Base-by-base conservation (phyloP, 305 asterid species). In the Salvia sclarea region DNA sequence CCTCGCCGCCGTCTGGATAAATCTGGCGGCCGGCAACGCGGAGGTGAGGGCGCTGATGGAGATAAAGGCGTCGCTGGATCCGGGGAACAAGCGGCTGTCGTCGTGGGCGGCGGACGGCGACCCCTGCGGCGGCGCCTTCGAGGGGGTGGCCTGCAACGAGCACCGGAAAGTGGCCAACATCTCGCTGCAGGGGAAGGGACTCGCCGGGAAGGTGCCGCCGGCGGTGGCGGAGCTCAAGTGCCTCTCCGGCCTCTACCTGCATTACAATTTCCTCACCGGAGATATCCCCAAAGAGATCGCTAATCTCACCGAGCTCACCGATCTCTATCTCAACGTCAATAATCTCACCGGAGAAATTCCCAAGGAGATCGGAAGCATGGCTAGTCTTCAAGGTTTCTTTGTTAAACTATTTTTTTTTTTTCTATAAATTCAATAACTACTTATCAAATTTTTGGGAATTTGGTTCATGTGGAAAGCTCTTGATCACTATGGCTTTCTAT, bases 121-220 rank as follows among this genome's bases (percentile, higher is more conserved):
- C 64, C 96, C 89, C 0, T 94, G 99, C 85, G 78, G 78, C 66
- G 93, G 92, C 70, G 25, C 80, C n/a, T 94, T 94, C 57, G 74
- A 66, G 47, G 99, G 98, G 44, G 93, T 94, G n/a, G 90, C 86
- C 58, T 94, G 99, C 76, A 94, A 94, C 80, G 86, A 79, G 73
- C 87, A 86, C 76, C 79, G 83, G 58, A 94, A 89, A 78, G 95
- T 94, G 66, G 88, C 84, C 0, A 94, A 87, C 64, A 86, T 94
- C 37, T 82, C 98, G 0, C 75, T 94, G 64, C 85, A 80, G 78
- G 76, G 84, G 1, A 89, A 74, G 77, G 81, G 91, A 53, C 97
- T 94, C 67, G 31, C 95, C 70, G 99, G 98, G 37, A 94, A 78
- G 61, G 53, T 94, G 44, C 77, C 98, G 18, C 79, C 99, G 78